Evolutionary conservation across 306 rosid genomes (phyloP).

Genomic region (Trifolium fragiferum): DNA sequence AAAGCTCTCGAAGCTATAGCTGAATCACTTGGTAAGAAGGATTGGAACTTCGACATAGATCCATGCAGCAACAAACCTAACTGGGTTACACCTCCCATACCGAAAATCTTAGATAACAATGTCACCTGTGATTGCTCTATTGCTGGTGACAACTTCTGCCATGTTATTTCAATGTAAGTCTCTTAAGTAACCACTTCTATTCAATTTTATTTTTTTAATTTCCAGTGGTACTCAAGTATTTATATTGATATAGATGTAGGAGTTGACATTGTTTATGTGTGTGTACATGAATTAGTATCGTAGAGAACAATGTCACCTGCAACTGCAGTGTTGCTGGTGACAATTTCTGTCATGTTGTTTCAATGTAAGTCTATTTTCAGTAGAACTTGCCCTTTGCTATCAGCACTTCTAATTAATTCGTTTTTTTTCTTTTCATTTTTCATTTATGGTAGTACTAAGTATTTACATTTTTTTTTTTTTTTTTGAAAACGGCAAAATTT

Average conservation of each 20-base stretch:
- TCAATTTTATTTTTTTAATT: too few relatives aligned
- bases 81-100: constrained; percentile 1
- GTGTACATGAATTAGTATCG: too few relatives aligned
- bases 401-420: not conserved
- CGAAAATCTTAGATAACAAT: not conserved
- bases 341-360: constrained; percentile 32
- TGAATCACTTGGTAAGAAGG: constrained; percentile 47
- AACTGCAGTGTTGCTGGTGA: constrained; percentile 25
- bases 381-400: not conserved
- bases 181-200: too few relatives aligned
- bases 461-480: too few relatives aligned
- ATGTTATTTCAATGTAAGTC: too few relatives aligned
- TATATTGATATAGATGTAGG: too few relatives aligned
- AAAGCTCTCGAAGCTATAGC: constrained; percentile 51
- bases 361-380: not conserved
- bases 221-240: too few relatives aligned
- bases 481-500: too few relatives aligned
- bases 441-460: constrained; percentile 7
- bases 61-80: constrained; percentile 51
- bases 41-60: constrained; percentile 55
- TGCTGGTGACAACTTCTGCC: constrained; percentile 16
- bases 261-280: too few relatives aligned
- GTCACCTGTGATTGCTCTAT: constrained; percentile 29
- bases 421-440: not conserved
- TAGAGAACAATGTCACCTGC: constrained; percentile 13